These are phyloP conservation scores for Amoeboaphelidium occidentale DNA, from an alignment of 371 early-diverging fungal genomes.

Conservation along the genomic window DNA sequence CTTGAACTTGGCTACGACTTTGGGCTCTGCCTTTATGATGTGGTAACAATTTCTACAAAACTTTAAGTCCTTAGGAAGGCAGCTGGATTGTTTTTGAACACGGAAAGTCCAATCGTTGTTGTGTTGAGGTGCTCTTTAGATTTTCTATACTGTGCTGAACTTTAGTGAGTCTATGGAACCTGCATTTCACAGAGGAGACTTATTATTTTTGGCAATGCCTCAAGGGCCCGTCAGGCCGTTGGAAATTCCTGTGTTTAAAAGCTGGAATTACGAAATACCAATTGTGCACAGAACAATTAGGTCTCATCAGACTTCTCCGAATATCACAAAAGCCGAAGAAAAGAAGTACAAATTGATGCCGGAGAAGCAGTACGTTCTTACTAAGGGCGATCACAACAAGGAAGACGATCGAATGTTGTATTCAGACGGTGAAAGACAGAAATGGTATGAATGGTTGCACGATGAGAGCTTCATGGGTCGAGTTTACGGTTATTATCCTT, in stretches of 20 bases:
- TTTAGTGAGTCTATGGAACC: constrained; percentile 95
- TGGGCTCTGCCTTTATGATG: constrained; percentile 77
- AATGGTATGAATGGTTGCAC: constrained; percentile 3
- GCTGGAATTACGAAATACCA: constrained; percentile 73
- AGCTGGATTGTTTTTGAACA: constrained; percentile 55
- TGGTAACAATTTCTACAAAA: too few species aligned
- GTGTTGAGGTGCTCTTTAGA: constrained; percentile 42
- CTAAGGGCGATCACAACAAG: constrained; percentile 97
- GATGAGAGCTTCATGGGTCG: constrained; percentile 65
- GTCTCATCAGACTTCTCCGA: constrained; percentile 29
- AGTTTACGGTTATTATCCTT: constrained; percentile 69
- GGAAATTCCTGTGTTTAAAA: constrained; percentile 90
- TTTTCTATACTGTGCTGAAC: background rate
- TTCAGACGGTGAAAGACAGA: constrained; percentile 49
- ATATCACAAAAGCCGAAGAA: background rate
- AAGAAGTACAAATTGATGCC: background rate
- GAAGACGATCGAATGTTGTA: constrained; percentile 84
- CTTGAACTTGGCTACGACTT: too few species aligned
- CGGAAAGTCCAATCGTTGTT: constrained; percentile 94
- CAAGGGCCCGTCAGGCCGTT: constrained; percentile 51
- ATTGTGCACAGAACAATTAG: constrained; percentile 95
- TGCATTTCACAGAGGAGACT: constrained; percentile 91
- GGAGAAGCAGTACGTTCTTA: constrained; percentile 55
- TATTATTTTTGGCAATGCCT: constrained; percentile 60
- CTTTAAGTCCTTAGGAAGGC: too few species aligned